Conservation (phyloP, 805 yeast genomes). For the Millerozyma miso region DNA sequence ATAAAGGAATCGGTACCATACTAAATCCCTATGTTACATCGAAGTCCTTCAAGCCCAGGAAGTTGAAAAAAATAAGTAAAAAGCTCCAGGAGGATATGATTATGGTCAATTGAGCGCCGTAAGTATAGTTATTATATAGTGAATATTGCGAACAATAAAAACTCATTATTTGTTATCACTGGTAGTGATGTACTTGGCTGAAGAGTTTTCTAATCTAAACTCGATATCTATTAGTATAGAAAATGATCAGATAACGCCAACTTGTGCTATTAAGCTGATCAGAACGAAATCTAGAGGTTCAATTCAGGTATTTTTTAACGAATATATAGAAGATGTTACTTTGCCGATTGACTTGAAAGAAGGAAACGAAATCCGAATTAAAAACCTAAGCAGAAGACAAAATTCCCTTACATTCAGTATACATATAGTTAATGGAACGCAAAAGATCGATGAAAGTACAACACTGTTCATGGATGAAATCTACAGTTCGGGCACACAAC, state of each 20-base stretch:
- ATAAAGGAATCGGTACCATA: not conserved
- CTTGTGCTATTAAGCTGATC: not conserved
- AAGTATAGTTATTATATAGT: no score
- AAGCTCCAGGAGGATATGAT: not conserved
- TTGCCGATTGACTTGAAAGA: conserved; percentile 1
- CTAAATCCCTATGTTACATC: not conserved
- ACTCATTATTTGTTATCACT: not conserved
- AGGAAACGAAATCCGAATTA: not conserved
- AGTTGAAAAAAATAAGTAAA: not conserved
- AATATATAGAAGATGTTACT: not conserved
- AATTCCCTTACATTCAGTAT: conserved; percentile 5
- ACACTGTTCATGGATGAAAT: conserved; percentile 8
- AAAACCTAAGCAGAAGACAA: conserved; percentile 1
- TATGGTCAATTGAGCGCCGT: not conserved
- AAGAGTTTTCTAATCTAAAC: conserved; percentile 21
- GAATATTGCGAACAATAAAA: not conserved
- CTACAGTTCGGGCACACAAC: conserved; percentile 8
- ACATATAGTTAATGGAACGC: not conserved
- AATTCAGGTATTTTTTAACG: not conserved
- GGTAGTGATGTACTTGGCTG: conserved; percentile 17
- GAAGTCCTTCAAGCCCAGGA: not conserved
- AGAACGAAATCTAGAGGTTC: not conserved
- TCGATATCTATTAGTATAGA: conserved; percentile 11
- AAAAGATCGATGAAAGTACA: conserved; percentile 3
- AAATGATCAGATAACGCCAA: conserved; percentile 3